Base-by-base conservation (phyloP, 225 moss, liverwort and hornwort species). In the Marchantia paleacea region DNA sequence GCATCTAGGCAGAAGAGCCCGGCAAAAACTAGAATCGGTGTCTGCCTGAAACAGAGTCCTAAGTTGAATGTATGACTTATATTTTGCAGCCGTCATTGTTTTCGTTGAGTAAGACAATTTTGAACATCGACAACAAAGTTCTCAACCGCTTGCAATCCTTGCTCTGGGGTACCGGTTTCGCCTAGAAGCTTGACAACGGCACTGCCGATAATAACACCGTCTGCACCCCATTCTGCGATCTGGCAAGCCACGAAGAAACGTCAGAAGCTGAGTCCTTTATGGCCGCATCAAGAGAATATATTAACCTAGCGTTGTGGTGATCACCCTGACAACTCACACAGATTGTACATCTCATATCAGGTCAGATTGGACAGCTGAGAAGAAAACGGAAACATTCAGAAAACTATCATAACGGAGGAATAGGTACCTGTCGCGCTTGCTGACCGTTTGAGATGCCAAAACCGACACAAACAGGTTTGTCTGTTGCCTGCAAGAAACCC, bases 381-480 rank as follows among this genome's bases (percentile, higher is more conserved):
- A 39, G 39, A 39, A 39, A 39, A 39, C 3, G 39, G 39, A 39
- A 39, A 39, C 39, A 39, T 39, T 39, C 39, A 39, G 5, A 39
- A 39, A 39, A 39, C 39, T 39, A 39, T 39, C 39, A 39, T 2
- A 39, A 39, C 39, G 39, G 47, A 48, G 3, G 19, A 51, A 48
- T 75, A 15, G 55, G 29, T 84, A 92, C 92, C 85, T 88, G 87
- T 52, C 65, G 81, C 76, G 94, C 96, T 55, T 96, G 96, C 82
- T 91, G 83, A 55, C 88, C 90, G 51, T 24, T 68, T 55, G 96
- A 96, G 66, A 96, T 91, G 73, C 96, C 94, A 73, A 96, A 96
- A 52, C 94, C 96, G 72, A 96, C 90, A 54, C 89, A 91, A 11
- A 96, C 80, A 78, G 96, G 91, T 78, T 91, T 92, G 52, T 86